Conservation (phyloP, 345 rosid species). For the Murraya paniculata region DNA sequence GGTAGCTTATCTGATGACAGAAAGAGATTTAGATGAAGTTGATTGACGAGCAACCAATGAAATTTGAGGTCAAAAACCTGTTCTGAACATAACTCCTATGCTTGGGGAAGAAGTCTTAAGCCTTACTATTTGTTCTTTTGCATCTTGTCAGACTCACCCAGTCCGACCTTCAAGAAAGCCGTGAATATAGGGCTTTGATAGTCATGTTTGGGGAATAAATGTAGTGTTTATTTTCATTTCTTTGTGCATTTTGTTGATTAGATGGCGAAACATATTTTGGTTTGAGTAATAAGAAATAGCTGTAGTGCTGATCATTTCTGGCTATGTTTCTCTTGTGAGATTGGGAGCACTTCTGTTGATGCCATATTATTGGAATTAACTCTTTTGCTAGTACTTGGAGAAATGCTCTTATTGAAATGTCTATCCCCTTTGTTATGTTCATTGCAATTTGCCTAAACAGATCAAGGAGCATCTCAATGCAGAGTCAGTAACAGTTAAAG, state of each 20-base stretch:
- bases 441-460: constrained; percentile 32
- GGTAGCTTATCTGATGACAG: neutral
- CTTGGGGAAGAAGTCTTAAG: neutral
- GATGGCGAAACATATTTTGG: neutral
- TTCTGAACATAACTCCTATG: neutral
- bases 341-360: neutral
- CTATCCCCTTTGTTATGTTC: neutral
- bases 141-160: neutral
- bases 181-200: neutral
- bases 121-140: neutral
- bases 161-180: neutral
- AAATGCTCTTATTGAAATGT: neutral
- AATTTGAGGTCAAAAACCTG: neutral
- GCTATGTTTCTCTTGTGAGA: neutral
- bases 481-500: constrained; percentile 74
- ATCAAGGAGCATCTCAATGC: constrained; percentile 78
- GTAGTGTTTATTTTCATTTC: neutral
- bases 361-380: neutral
- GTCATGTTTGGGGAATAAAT: neutral
- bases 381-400: neutral
- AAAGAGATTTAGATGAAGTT: neutral
- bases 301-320: neutral
- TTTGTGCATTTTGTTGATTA: neutral
- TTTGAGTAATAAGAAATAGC: neutral
- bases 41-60: neutral